phyloP scores from a whole-genome alignment of 2,329 filamentous ascomycete species.

The Thelonectria rubi region DNA sequence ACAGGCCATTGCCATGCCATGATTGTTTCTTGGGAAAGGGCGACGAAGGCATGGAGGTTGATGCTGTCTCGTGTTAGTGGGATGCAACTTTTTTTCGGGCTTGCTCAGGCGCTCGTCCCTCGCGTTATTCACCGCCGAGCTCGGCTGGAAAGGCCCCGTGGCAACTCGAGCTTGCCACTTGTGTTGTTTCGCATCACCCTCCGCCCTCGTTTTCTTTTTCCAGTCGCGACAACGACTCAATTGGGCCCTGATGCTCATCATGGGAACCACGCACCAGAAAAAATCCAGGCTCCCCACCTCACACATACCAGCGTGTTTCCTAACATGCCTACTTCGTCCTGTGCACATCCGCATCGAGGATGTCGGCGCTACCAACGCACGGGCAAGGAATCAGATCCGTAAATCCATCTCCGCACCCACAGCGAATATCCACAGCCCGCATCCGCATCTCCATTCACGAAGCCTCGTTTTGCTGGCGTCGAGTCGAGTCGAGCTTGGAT shows the following conservation, averaged over 20 bases:
- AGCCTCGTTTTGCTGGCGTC: conserved; percentile 18
- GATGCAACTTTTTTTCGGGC: conserved; percentile 15
- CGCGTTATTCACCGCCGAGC: conserved; percentile 39
- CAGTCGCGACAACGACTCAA: conserved; percentile 7
- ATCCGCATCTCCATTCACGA: conserved; percentile 11
- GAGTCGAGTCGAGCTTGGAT: conserved; percentile 15
- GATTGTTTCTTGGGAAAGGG: background rate
- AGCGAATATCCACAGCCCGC: conserved; percentile 1
- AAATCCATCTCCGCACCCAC: conserved; percentile 22
- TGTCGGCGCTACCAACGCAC: conserved; percentile 13
- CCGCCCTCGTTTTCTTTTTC: background rate
- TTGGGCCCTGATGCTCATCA: background rate
- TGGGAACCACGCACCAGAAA: background rate
- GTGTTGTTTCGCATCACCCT: background rate
- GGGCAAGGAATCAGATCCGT: conserved; percentile 24
- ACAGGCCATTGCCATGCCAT: conserved; percentile 2
- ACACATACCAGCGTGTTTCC: conserved; percentile 6
- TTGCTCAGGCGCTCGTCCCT: conserved; percentile 29
- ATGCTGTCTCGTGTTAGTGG: conserved; percentile 25
- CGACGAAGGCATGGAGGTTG: background rate
- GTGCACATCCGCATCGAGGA: conserved; percentile 6
- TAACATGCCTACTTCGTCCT: background rate
- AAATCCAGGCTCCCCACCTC: background rate
- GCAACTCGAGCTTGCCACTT: conserved; percentile 6
- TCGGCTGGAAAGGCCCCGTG: conserved; percentile 36